Percentiles rank a stretch among this genome's conserved stretches.
Conservation (phyloP, 2,329 filamentous ascomycete species). For the Knufia petricola region DNA sequence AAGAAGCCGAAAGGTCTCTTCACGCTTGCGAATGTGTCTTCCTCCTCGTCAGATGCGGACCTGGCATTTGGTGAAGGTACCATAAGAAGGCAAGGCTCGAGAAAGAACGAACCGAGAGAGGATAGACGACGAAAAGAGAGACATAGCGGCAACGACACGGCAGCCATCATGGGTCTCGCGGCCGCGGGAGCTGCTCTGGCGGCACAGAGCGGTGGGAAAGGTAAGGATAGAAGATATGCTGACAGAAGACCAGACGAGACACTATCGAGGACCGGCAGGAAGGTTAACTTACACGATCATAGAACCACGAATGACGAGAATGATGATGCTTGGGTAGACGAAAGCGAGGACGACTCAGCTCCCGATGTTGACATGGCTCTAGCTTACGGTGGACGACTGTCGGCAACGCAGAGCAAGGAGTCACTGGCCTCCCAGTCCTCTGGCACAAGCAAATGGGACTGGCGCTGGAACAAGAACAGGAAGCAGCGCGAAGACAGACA, state of each 20-base stretch:
- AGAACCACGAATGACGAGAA: constrained; percentile 21
- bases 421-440: constrained; percentile 38
- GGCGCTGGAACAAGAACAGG: constrained; percentile 48
- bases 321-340: constrained; percentile 51
- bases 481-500: constrained; percentile 30
- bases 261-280: constrained; percentile 1
- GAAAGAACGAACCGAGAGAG: constrained; percentile 25
- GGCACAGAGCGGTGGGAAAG: constrained; percentile 26
- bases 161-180: constrained; percentile 40
- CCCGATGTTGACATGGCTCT: constrained; percentile 48
- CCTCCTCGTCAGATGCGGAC: constrained; percentile 58
- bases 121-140: constrained; percentile 22
- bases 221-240: constrained; percentile 16
- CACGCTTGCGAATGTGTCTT: constrained; percentile 53
- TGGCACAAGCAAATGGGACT: constrained; percentile 49
- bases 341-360: constrained; percentile 45
- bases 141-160: constrained; percentile 26
- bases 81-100: constrained; percentile 24
- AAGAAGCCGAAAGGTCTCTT: constrained; percentile 41
- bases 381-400: constrained; percentile 47
- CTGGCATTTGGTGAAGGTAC: constrained; percentile 57
- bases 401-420: constrained; percentile 38
- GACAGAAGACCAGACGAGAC: constrained; percentile 15
- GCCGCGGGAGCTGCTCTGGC: constrained; percentile 40
- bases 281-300: constrained; percentile 12